Percentiles rank a stretch among this genome's conserved stretches.
These are phyloP conservation scores for Aureobasidium pullulans DNA, from an alignment of 2,329 filamentous ascomycete species.

Conservation along the genomic window DNA sequence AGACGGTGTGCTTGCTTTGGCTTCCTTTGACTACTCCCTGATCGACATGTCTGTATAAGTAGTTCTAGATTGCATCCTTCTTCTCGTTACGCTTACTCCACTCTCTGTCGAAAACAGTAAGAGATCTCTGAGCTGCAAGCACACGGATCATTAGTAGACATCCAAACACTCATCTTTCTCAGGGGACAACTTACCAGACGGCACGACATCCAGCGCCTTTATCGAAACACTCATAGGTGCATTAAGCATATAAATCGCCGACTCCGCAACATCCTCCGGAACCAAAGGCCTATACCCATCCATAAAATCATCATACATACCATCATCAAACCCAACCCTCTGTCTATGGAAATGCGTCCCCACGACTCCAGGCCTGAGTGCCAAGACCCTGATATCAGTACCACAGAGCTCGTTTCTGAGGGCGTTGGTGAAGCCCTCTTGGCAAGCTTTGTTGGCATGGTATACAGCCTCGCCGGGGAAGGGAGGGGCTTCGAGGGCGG, in stretches of 20 bases:
- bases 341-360: slow-evolving; percentile 43
- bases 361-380: slow-evolving; percentile 41
- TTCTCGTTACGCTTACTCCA: background rate
- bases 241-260: slow-evolving; percentile 35
- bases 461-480: slow-evolving; percentile 45
- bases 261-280: slow-evolving; percentile 34
- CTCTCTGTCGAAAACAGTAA: background rate
- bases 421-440: slow-evolving; percentile 44
- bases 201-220: slow-evolving; percentile 41
- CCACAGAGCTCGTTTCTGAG: slow-evolving; percentile 41
- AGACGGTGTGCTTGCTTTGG: no score
- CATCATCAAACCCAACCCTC: slow-evolving; percentile 38
- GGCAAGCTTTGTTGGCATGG: slow-evolving; percentile 40
- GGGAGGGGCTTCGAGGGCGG: slow-evolving; percentile 41
- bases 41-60: no score
- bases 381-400: slow-evolving; percentile 42
- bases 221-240: slow-evolving; percentile 33
- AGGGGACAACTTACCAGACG: slow-evolving; percentile 14
- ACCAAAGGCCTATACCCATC: slow-evolving; percentile 34
- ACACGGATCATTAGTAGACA: no score
- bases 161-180: no score
- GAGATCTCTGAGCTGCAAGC: slow-evolving; percentile 17
- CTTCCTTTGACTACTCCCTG: no score
- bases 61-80: no score
- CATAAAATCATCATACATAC: slow-evolving; percentile 38